Conservation (phyloP, 2,329 filamentous ascomycete species). For the Annulohypoxylon truncatum region DNA sequence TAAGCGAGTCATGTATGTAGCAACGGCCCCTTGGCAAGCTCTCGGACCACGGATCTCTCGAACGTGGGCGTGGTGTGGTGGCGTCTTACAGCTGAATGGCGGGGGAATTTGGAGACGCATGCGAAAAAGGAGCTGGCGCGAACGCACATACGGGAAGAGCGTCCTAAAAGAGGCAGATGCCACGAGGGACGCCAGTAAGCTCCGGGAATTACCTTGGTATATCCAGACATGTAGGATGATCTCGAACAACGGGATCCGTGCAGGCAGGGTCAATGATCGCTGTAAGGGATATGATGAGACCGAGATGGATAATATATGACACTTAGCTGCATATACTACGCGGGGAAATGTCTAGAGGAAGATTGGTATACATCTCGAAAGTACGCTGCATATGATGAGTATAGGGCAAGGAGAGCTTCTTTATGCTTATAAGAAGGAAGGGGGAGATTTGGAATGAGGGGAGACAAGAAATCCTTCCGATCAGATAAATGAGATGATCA, state of each 20-base stretch:
- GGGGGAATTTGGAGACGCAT: slow-evolving; percentile 10
- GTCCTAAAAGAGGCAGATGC: slow-evolving; percentile 18
- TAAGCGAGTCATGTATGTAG: slow-evolving; percentile 5
- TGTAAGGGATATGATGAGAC: not conserved
- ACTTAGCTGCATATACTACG: not conserved
- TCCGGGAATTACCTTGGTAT: not conserved
- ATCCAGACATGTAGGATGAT: not conserved
- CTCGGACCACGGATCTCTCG: slow-evolving; percentile 3
- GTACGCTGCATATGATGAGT: not conserved
- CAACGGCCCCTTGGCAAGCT: not conserved
- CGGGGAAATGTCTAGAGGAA: not conserved
- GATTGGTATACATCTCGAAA: not conserved
- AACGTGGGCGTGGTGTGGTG: slow-evolving; percentile 8
- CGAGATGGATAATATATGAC: not conserved
- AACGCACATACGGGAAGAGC: slow-evolving; percentile 14
- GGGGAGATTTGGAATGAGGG: not conserved
- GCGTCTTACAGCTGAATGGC: slow-evolving; percentile 8
- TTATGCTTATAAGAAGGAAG: not conserved
- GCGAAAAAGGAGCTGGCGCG: slow-evolving; percentile 7
- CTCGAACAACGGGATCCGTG: not conserved
- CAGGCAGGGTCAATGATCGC: not conserved
- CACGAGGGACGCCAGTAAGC: slow-evolving; percentile 7
- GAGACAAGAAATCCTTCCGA: not conserved
- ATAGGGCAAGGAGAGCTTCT: not conserved
- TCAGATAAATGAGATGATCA: slow-evolving; percentile 8